A percentile compares a stretch with the other conserved stretches of the same genome.
Evolutionary conservation across 352 stramenopile genomes (phyloP).

Genomic region (Phytophthora cactorum): DNA sequence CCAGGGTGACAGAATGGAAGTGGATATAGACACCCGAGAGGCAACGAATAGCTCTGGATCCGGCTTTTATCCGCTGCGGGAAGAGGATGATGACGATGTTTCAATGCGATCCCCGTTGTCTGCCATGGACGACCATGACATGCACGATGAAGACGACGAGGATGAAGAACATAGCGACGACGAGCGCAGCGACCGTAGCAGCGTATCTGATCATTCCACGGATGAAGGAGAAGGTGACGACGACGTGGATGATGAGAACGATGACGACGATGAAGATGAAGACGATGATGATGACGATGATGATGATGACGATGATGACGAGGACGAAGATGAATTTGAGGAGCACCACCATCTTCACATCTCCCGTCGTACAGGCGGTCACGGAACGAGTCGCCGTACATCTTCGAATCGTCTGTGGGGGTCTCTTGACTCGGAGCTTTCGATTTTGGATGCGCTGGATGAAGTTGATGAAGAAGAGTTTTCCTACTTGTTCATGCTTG

Average conservation of each 20-base stretch:
- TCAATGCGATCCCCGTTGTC: constrained; percentile 69
- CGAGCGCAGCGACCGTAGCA: constrained; percentile 65
- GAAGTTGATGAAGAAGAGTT: constrained; percentile 88
- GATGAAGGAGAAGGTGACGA: constrained; percentile 56
- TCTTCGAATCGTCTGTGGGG: constrained; percentile 64
- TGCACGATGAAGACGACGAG: constrained; percentile 48
- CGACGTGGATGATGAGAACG: constrained; percentile 69
- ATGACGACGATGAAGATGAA: constrained; percentile 73
- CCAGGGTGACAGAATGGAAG: constrained; percentile 1
- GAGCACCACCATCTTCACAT: constrained; percentile 65
- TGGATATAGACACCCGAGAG: constrained; percentile 12
- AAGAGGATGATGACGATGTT: constrained; percentile 61
- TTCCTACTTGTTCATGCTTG: constrained; percentile 77
- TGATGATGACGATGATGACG: constrained; percentile 67
- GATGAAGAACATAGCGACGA: constrained; percentile 60
- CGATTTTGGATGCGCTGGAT: constrained; percentile 74
- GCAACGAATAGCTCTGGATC: constrained; percentile 6
- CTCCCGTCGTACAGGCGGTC: constrained; percentile 44
- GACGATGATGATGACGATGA: constrained; percentile 66
- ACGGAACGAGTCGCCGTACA: constrained; percentile 39
- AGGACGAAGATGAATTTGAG: constrained; percentile 67
- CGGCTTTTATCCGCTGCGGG: constrained; percentile 31
- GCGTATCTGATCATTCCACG: constrained; percentile 55
- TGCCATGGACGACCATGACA: constrained; percentile 58
- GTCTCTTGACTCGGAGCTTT: constrained; percentile 73